Conservation (phyloP, 805 yeast genomes). For the Candida yuanshanica region DNA sequence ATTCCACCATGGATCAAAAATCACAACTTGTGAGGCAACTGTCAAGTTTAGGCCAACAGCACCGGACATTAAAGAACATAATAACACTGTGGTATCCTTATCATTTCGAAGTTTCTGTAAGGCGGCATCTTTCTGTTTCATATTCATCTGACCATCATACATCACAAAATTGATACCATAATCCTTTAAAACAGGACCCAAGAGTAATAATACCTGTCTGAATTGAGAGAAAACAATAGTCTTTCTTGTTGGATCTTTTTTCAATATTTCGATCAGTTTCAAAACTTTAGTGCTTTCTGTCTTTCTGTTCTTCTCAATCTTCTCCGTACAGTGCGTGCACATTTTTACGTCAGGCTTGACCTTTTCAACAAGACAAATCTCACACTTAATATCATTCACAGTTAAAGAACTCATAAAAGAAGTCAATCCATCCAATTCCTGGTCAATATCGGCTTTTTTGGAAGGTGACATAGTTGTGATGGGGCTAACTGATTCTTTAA, state of each 20-base stretch:
- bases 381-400: constrained; percentile 21
- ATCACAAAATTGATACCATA: constrained; percentile 27
- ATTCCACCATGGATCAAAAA: constrained; percentile 98
- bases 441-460: constrained; percentile 8
- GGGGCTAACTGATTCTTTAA: not conserved
- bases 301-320: constrained; percentile 12
- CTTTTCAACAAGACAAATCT: constrained; percentile 15
- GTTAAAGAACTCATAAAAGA: constrained; percentile 18
- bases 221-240: constrained; percentile 37
- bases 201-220: constrained; percentile 28
- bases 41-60: constrained; percentile 89
- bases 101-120: constrained; percentile 27
- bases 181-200: constrained; percentile 25
- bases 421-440: constrained; percentile 18
- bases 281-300: constrained; percentile 30
- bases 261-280: constrained; percentile 29
- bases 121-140: constrained; percentile 25
- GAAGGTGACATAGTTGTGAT: constrained; percentile 5
- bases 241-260: constrained; percentile 17
- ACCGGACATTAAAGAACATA: constrained; percentile 81
- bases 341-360: constrained; percentile 9
- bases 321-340: constrained; percentile 13
- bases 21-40: constrained; percentile 71
- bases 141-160: constrained; percentile 32
- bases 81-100: constrained; percentile 34